Evolutionary conservation across 2,329 filamentous ascomycete species (phyloP).

Genomic region (Corniculantispora saksenae): DNA sequence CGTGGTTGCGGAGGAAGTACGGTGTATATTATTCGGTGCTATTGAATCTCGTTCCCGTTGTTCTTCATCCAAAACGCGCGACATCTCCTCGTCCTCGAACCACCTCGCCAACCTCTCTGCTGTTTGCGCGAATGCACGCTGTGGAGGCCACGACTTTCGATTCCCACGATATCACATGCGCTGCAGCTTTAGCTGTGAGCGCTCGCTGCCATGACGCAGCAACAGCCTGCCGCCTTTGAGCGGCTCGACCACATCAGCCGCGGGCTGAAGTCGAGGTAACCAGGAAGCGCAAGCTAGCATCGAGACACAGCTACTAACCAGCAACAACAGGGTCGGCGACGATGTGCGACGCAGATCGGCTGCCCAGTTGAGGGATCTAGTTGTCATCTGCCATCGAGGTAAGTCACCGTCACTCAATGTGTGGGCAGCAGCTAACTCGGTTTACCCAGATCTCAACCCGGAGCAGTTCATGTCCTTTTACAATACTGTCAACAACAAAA

Average conservation of each 20-base stretch:
- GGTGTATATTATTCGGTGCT: background rate
- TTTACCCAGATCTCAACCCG: slow-evolving; percentile 66
- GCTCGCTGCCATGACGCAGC: slow-evolving; percentile 41
- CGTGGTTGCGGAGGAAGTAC: slow-evolving; percentile 4
- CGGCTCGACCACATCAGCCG: slow-evolving; percentile 56
- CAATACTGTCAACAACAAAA: slow-evolving; percentile 56
- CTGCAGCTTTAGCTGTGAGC: background rate
- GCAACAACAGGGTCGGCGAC: slow-evolving; percentile 38
- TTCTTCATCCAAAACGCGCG: background rate
- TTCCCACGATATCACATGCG: background rate
- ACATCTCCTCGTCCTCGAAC: background rate
- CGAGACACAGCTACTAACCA: background rate
- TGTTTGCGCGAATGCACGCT: background rate
- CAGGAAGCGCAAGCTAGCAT: slow-evolving; percentile 17
- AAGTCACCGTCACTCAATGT: slow-evolving; percentile 12
- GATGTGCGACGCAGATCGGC: slow-evolving; percentile 56
- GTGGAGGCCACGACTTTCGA: background rate
- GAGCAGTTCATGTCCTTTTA: slow-evolving; percentile 72
- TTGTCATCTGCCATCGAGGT: slow-evolving; percentile 59
- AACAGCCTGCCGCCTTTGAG: slow-evolving; percentile 56
- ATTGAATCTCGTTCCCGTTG: background rate
- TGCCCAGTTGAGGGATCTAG: slow-evolving; percentile 55
- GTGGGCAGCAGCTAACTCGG: background rate
- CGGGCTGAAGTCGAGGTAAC: slow-evolving; percentile 57
- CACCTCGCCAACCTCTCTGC: background rate